Percentiles rank a stretch among this genome's conserved stretches.
These are phyloP conservation scores for Leucosporidium creatinivorum DNA, from an alignment of 768 basidiomycete species.

Conservation along the genomic window DNA sequence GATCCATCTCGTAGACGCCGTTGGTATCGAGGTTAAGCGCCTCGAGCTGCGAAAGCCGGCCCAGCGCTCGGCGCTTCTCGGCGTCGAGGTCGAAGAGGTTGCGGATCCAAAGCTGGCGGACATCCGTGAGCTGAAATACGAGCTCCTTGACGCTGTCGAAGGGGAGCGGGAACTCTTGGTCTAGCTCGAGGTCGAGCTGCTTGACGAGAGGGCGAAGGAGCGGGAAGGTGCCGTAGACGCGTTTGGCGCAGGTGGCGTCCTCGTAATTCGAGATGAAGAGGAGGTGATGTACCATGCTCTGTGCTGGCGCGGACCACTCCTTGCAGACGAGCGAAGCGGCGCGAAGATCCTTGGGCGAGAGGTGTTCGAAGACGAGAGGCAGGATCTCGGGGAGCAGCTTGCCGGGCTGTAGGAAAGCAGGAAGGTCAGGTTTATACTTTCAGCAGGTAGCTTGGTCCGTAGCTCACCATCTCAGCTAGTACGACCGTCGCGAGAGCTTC, in stretches of 20 bases:
- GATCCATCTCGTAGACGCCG: no score
- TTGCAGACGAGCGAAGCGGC: neutral
- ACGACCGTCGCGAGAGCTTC: no score
- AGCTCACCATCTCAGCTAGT: no score
- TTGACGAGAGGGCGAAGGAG: neutral
- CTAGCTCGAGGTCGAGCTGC: neutral
- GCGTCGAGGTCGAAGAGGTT: neutral
- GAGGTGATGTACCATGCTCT: neutral
- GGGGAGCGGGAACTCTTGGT: neutral
- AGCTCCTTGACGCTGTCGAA: neutral
- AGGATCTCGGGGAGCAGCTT: neutral
- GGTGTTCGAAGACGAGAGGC: neutral
- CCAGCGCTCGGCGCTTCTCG: neutral
- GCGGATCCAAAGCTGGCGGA: neutral
- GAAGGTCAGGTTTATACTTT: no score
- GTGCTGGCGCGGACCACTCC: neutral
- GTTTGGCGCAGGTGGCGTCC: neutral
- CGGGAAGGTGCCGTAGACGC: neutral
- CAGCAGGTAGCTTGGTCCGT: no score
- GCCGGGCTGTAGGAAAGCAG: no score
- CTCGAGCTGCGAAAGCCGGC: no score
- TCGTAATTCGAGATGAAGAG: neutral
- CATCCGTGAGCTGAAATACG: neutral
- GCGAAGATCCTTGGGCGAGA: neutral
- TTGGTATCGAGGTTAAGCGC: no score